A percentile compares a stretch with the other conserved stretches of the same genome.
These are phyloP conservation scores for Anthracocystis walkeri DNA, from an alignment of 1,284 basidiomycete genomes.

Conservation along the genomic window DNA sequence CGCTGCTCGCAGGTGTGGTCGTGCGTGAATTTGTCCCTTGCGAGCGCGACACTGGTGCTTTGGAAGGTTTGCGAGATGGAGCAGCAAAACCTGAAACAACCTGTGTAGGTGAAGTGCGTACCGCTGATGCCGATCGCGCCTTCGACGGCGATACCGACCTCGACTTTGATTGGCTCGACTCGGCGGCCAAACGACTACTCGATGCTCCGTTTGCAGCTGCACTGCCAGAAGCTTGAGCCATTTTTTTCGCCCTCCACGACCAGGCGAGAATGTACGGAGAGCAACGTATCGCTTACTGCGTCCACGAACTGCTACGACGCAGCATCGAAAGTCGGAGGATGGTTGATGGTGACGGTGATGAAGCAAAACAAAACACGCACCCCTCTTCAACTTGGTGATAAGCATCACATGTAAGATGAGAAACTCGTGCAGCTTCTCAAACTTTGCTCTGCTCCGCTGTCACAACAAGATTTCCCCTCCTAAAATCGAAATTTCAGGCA, in stretches of 20 bases:
- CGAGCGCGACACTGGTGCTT: background rate
- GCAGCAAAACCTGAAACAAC: conserved; percentile 10
- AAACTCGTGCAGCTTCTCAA: background rate
- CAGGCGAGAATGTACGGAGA: too few species aligned
- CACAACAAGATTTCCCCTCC: background rate
- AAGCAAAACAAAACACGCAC: background rate
- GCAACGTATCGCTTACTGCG: too few species aligned
- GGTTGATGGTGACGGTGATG: background rate
- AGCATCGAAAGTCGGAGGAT: background rate
- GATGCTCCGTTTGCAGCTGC: background rate
- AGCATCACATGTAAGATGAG: background rate
- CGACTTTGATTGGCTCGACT: background rate
- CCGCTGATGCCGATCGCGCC: background rate
- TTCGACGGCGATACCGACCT: background rate
- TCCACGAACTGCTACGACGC: background rate
- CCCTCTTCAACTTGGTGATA: background rate
- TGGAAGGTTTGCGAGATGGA: background rate
- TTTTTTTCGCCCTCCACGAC: too few species aligned
- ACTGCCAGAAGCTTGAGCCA: too few species aligned
- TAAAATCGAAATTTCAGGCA: background rate
- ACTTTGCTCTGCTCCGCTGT: background rate
- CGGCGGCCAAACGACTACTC: background rate
- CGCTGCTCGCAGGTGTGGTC: conserved; percentile 16
- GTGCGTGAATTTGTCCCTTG: background rate
- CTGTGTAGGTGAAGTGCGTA: background rate